phyloP scores from a whole-genome alignment of 164 flowering plant genomes.

The Aristolochia californica region DNA sequence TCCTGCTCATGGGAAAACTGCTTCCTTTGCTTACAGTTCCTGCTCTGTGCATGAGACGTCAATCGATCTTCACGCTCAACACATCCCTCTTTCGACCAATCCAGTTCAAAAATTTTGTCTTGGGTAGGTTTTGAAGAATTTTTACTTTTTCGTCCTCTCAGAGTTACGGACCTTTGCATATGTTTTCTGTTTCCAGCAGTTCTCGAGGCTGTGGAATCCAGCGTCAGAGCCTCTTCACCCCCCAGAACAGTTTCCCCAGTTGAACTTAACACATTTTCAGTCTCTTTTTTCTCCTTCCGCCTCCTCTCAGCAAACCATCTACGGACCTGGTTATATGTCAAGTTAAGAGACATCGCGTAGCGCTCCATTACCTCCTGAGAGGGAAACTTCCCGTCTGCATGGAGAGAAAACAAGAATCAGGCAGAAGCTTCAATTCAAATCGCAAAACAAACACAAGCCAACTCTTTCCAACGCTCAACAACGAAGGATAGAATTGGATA shows the following conservation, averaged over 20 bases:
- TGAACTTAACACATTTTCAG: not conserved
- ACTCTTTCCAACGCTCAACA: not conserved
- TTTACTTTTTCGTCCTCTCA: slow-evolving; percentile 3
- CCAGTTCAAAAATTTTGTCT: not conserved
- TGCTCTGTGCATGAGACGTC: not conserved
- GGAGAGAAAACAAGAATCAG: not conserved
- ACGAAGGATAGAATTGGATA: too few relatives aligned
- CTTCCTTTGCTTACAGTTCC: slow-evolving; percentile 12
- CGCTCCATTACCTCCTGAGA: slow-evolving; percentile 29
- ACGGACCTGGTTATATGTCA: slow-evolving; percentile 51
- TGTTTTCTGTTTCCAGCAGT: slow-evolving; percentile 5
- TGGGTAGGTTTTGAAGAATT: slow-evolving; percentile 10
- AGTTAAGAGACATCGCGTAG: slow-evolving; percentile 32
- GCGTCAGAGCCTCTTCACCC: too few relatives aligned
- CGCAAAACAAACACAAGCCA: not conserved
- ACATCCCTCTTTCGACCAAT: not conserved
- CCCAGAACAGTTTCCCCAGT: slow-evolving; percentile 10
- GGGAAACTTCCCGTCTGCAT: slow-evolving; percentile 49
- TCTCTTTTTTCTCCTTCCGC: slow-evolving; percentile 35
- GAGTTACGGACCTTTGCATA: slow-evolving; percentile 3
- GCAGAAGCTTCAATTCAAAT: too few relatives aligned
- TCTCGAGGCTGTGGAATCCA: not conserved
- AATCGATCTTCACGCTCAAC: slow-evolving; percentile 4
- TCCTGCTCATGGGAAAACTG: slow-evolving; percentile 31
- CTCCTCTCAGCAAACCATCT: slow-evolving; percentile 58